Conservation (phyloP, 352 stramenopile genomes). For the Globisporangium polare region DNA sequence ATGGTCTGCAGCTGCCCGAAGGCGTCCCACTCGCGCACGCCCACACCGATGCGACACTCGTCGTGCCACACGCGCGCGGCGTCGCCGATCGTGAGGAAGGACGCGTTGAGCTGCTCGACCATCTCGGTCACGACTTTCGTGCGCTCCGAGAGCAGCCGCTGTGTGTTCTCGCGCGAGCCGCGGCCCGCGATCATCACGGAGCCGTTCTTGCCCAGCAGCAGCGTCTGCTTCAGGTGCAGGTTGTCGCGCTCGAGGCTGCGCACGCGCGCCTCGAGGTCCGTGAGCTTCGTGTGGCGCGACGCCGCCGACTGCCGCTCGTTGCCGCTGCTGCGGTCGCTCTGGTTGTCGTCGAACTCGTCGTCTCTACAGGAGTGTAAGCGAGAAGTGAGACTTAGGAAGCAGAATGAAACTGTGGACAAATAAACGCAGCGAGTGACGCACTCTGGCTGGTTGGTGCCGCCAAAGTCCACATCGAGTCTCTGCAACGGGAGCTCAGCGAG, state of each 20-base stretch:
- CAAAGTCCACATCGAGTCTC: conserved; percentile 12
- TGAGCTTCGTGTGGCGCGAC: conserved; percentile 62
- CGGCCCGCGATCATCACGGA: conserved; percentile 36
- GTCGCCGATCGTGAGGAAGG: conserved; percentile 63
- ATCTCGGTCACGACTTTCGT: conserved; percentile 81
- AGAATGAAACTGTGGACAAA: too few species aligned
- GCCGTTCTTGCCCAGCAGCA: conserved; percentile 61
- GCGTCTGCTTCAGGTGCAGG: conserved; percentile 69
- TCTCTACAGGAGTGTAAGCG: too few species aligned
- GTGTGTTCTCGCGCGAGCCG: conserved; percentile 32
- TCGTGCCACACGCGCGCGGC: conserved; percentile 70
- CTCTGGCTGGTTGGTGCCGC: not conserved
- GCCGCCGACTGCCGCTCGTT: conserved; percentile 9
- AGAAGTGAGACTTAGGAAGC: too few species aligned
- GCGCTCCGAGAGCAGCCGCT: conserved; percentile 54
- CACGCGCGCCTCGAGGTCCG: conserved; percentile 69
- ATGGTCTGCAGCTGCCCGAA: conserved; percentile 67
- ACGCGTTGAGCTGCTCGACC: conserved; percentile 71
- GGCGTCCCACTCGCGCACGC: conserved; percentile 78
- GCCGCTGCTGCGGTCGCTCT: conserved; percentile 15
- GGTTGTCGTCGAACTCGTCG: conserved; percentile 19
- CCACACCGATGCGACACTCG: conserved; percentile 67
- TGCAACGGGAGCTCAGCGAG: not conserved
- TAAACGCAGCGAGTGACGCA: not conserved
- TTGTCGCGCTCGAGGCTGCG: conserved; percentile 69